Evolutionary conservation across 2,329 filamentous ascomycete species (phyloP).

Genomic region (Penicillium sclerotiorum): DNA sequence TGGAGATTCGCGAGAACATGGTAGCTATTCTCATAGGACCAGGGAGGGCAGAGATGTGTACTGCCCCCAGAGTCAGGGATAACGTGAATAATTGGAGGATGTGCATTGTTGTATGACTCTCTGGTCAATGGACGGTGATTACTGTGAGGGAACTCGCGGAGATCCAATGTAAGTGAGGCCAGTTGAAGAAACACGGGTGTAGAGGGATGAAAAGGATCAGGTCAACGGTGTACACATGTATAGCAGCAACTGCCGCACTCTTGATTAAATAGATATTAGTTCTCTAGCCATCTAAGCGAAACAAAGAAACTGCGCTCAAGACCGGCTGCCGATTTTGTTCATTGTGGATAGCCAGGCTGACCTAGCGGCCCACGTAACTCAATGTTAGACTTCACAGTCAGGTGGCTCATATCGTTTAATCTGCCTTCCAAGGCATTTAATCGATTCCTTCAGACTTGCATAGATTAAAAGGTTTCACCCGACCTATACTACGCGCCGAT

Average conservation of each 20-base stretch:
- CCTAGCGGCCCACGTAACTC: background rate
- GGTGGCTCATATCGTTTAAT: background rate
- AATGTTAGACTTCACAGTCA: background rate
- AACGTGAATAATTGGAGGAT: background rate
- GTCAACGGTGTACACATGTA: too few relatives aligned
- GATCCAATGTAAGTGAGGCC: too few relatives aligned
- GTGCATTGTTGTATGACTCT: constrained; percentile 8
- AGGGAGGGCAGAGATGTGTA: constrained; percentile 11
- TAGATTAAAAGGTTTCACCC: background rate
- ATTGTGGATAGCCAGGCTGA: background rate
- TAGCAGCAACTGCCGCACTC: too few relatives aligned
- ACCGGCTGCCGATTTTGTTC: background rate
- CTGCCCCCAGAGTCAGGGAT: constrained; percentile 2
- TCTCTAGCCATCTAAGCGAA: background rate
- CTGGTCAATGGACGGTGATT: background rate
- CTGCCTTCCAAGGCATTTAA: background rate
- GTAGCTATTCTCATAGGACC: constrained; percentile 17
- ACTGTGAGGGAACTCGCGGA: background rate
- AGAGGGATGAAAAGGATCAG: too few relatives aligned
- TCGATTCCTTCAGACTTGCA: constrained; percentile 1
- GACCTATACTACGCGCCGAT: background rate
- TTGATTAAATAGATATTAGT: too few relatives aligned
- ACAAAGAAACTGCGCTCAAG: background rate
- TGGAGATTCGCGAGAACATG: constrained; percentile 21
- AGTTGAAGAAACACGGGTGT: too few relatives aligned